Evolutionary conservation across 495 filamentous ascomycete genomes (phyloP).

Genomic region (Sordaria brevicollis): DNA sequence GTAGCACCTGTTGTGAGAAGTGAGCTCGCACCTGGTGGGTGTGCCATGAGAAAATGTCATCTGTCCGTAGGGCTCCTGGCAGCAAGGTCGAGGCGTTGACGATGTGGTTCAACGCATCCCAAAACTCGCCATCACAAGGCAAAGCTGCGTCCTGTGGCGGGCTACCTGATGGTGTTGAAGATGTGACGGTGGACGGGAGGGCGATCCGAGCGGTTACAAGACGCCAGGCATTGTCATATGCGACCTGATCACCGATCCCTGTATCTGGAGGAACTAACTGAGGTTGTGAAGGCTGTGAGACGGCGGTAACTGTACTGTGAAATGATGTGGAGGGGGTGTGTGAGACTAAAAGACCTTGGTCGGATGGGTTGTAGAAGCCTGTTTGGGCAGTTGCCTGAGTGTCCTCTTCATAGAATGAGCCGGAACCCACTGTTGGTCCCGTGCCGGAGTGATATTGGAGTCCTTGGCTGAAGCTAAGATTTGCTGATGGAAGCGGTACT

Average conservation of each 20-base stretch:
- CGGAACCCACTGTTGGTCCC: conserved; percentile 1
- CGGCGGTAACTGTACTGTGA: conserved; percentile 6
- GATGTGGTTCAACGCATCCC: conserved; percentile 33
- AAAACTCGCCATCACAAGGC: conserved; percentile 23
- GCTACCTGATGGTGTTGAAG: conserved; percentile 31
- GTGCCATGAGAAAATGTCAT: conserved; percentile 42
- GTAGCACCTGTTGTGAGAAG: conserved; percentile 41
- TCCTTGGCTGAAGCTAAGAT: not conserved
- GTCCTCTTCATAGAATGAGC: conserved; percentile 3
- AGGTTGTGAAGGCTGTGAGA: conserved; percentile 6
- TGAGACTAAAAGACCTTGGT: not conserved
- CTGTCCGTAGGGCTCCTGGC: conserved; percentile 35
- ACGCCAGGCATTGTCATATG: conserved; percentile 62
- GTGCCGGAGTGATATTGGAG: conserved; percentile 1
- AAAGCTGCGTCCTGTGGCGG: conserved; percentile 29
- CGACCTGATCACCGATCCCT: conserved; percentile 41
- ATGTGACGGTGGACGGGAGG: conserved; percentile 39
- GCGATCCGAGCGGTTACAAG: conserved; percentile 51
- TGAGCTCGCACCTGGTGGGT: conserved; percentile 40
- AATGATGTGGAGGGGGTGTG: conserved; percentile 2
- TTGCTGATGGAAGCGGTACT: conserved; percentile 19
- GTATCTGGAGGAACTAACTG: conserved; percentile 13
- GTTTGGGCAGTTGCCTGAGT: not conserved
- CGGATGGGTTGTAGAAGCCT: not conserved
- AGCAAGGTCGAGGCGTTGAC: conserved; percentile 26